Conservation (phyloP, 1,284 basidiomycete species). For the Tremellales sp. region DNA sequence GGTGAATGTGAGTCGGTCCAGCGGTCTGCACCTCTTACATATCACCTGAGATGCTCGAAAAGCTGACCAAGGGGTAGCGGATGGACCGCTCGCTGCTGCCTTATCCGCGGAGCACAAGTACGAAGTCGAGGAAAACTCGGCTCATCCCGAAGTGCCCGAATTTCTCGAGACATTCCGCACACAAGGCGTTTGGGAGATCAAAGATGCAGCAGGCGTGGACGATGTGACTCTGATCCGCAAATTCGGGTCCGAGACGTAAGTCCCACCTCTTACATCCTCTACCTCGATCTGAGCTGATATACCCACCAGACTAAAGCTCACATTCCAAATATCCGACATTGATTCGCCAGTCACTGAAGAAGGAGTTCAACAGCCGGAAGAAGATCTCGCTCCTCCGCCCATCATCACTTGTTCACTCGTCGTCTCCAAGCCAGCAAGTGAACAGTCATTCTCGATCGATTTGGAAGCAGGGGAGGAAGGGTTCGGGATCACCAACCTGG, state of each 20-base stretch:
- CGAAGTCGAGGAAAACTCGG: conserved; percentile 63
- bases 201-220: conserved; percentile 69
- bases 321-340: conserved; percentile 48
- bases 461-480: conserved; percentile 76
- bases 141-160: conserved; percentile 58
- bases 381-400: conserved; percentile 59
- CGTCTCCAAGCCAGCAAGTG: conserved; percentile 63
- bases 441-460: conserved; percentile 73
- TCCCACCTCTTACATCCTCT: conserved; percentile 15
- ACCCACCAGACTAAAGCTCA: conserved; percentile 39
- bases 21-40: not conserved
- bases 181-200: conserved; percentile 77
- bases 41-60: not conserved
- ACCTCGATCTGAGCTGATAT: not conserved
- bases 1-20: not conserved
- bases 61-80: conserved; percentile 11
- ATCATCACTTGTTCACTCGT: conserved; percentile 54
- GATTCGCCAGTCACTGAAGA: conserved; percentile 26
- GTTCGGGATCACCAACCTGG: conserved; percentile 77
- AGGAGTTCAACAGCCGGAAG: conserved; percentile 13
- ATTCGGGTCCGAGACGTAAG: conserved; percentile 87
- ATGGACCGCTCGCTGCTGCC: conserved; percentile 60
- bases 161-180: conserved; percentile 73
- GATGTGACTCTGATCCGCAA: conserved; percentile 75
- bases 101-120: conserved; percentile 79